Evolutionary conservation across 176 grass and related monocot genomes (phyloP).

Genomic region (Bothriochloa decipiens): DNA sequence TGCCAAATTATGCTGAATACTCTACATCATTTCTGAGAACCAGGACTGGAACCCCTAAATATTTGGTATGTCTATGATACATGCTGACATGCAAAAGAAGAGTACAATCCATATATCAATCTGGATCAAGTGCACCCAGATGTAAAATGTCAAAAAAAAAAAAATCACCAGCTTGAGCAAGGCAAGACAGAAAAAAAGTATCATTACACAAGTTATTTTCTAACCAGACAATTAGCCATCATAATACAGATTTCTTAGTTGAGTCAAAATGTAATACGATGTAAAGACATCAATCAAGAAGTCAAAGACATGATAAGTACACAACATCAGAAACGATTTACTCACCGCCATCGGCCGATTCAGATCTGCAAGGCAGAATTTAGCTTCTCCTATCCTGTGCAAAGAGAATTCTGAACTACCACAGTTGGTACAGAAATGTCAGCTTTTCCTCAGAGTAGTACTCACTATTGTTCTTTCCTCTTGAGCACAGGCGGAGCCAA

Average conservation of each 20-base stretch:
- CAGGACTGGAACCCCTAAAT: conserved; percentile 11
- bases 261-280: conserved; percentile 10
- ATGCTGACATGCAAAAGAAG: not conserved
- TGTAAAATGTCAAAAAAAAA: not conserved
- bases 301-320: conserved; percentile 14
- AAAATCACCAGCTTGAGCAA: not conserved
- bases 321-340: conserved; percentile 27
- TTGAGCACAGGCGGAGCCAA: too few relatives aligned
- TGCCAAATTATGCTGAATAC: not conserved
- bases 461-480: not conserved
- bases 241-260: not conserved
- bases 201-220: not conserved
- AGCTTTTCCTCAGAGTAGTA: not conserved
- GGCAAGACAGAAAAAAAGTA: not conserved
- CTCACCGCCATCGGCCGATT: conserved; percentile 63
- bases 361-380: not conserved
- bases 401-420: conserved; percentile 11
- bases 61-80: not conserved
- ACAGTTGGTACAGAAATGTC: conserved; percentile 13
- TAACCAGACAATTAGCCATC: conserved; percentile 19
- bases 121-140: not conserved
- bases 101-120: conserved; percentile 14
- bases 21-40: not conserved
- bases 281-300: conserved; percentile 10
- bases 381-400: not conserved